Percentiles rank a stretch among this genome's conserved stretches.
Evolutionary conservation across 139 green algal species (phyloP).

Genomic region (Gonium pectorale): DNA sequence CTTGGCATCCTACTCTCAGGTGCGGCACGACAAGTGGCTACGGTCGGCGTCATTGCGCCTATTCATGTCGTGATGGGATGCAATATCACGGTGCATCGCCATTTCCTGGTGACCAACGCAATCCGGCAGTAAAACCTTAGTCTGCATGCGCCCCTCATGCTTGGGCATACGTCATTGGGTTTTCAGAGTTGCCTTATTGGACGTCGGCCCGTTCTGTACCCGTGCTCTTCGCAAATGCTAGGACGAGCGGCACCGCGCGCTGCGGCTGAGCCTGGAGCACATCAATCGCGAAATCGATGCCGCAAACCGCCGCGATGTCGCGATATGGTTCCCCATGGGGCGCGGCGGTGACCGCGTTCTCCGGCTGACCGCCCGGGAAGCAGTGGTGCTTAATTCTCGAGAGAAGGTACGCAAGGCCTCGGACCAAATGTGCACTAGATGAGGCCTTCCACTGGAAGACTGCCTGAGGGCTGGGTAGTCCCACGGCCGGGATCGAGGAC

Average conservation of each 20-base stretch:
- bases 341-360: conserved; percentile 82
- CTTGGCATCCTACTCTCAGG: conserved; percentile 81
- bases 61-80: neutral
- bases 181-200: too few relatives aligned
- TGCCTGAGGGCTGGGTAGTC: too few relatives aligned
- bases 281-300: conserved; percentile 84
- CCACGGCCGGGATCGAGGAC: too few relatives aligned
- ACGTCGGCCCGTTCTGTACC: too few relatives aligned
- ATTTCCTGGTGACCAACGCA: neutral
- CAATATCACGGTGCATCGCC: neutral
- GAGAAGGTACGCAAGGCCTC: conserved; percentile 69
- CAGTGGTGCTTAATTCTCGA: conserved; percentile 90
- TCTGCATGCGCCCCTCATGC: too few relatives aligned
- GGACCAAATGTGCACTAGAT: neutral
- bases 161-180: too few relatives aligned
- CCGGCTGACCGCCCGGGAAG: conserved; percentile 84
- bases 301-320: conserved; percentile 68
- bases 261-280: conserved; percentile 58
- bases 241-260: conserved; percentile 56
- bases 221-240: too few relatives aligned
- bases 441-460: too few relatives aligned
- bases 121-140: too few relatives aligned
- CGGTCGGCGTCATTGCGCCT: neutral
- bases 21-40: conserved; percentile 5
- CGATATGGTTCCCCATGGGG: conserved; percentile 88